Percentiles rank a stretch among this genome's conserved stretches.
Evolutionary conservation across 2,329 filamentous ascomycete genomes (phyloP).

Genomic region (Alternaria metachromatica): DNA sequence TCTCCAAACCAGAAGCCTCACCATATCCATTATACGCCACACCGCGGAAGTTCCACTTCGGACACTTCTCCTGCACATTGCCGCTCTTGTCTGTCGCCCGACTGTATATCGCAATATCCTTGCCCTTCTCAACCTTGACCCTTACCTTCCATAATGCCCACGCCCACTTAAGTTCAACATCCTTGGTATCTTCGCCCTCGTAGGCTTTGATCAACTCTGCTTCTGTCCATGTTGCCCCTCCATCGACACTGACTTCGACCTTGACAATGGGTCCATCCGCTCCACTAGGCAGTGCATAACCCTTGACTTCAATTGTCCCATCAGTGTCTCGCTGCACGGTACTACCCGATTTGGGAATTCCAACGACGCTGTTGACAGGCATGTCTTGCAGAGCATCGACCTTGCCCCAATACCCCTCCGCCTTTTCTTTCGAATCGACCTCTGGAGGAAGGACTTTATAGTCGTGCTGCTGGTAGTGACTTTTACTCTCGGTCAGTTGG

Average conservation of each 20-base stretch:
- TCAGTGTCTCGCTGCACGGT: conserved; percentile 50
- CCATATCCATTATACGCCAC: conserved; percentile 68
- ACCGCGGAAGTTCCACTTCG: conserved; percentile 65
- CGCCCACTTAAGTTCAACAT: conserved; percentile 57
- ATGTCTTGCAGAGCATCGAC: conserved; percentile 61
- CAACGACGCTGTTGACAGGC: conserved; percentile 64
- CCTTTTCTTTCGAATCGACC: conserved; percentile 56
- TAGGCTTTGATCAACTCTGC: conserved; percentile 49
- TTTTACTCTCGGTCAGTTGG: conserved; percentile 58
- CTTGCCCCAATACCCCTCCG: conserved; percentile 60
- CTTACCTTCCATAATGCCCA: conserved; percentile 63
- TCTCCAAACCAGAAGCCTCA: conserved; percentile 57
- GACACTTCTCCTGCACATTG: conserved; percentile 57
- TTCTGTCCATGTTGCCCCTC: conserved; percentile 58
- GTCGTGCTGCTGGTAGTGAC: conserved; percentile 65
- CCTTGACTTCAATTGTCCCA: conserved; percentile 58
- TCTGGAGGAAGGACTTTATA: conserved; percentile 66
- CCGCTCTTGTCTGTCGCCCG: conserved; percentile 62
- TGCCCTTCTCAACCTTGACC: conserved; percentile 52
- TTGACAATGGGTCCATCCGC: conserved; percentile 59
- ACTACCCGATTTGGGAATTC: conserved; percentile 54
- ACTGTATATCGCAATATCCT: conserved; percentile 57
- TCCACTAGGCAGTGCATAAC: conserved; percentile 64
- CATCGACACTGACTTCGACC: conserved; percentile 62
- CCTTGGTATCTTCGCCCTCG: conserved; percentile 18